Conservation (phyloP, 129 eudicot genomes). For the Chrysanthemum lavandulifolium region DNA sequence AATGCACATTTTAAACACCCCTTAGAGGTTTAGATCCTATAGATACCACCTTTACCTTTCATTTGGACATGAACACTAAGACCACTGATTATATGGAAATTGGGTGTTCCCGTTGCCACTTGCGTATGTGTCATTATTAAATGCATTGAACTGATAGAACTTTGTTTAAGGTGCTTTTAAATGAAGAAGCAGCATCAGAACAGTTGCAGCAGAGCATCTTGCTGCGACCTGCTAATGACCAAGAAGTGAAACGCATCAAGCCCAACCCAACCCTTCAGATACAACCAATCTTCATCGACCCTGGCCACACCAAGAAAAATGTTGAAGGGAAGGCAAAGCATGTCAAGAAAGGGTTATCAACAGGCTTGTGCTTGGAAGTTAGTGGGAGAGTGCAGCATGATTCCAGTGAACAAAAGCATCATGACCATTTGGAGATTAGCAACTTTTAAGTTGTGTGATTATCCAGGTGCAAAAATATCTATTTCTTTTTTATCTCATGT, state of each 20-base stretch:
- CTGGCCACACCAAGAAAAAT: slow-evolving; percentile 57
- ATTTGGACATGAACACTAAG: not conserved
- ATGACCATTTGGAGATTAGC: slow-evolving; percentile 35
- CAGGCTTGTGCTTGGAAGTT: slow-evolving; percentile 82
- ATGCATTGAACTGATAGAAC: slow-evolving; percentile 1
- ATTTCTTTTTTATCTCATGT: not conserved
- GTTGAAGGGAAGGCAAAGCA: slow-evolving; percentile 29
- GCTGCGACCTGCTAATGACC: slow-evolving; percentile 58
- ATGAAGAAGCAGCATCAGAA: slow-evolving; percentile 72
- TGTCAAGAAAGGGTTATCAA: slow-evolving; percentile 45
- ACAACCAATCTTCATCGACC: slow-evolving; percentile 85
- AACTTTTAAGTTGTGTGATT: slow-evolving; percentile 15
- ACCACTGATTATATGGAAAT: not conserved
- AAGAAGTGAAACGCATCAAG: slow-evolving; percentile 72
- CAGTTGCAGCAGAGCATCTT: slow-evolving; percentile 58
- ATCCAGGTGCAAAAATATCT: not conserved
- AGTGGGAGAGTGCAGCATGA: slow-evolving; percentile 96
- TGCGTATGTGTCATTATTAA: not conserved
- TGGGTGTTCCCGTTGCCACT: not conserved
- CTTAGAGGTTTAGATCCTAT: too few species aligned
- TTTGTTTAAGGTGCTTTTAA: slow-evolving; percentile 61
- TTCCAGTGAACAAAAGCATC: slow-evolving; percentile 41
- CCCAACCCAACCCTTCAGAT: slow-evolving; percentile 78
- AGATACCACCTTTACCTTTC: not conserved
- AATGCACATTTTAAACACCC: not conserved